Evolutionary conservation across 78 protist species (phyloP).

Genomic region (Speleostelium caveatum): DNA sequence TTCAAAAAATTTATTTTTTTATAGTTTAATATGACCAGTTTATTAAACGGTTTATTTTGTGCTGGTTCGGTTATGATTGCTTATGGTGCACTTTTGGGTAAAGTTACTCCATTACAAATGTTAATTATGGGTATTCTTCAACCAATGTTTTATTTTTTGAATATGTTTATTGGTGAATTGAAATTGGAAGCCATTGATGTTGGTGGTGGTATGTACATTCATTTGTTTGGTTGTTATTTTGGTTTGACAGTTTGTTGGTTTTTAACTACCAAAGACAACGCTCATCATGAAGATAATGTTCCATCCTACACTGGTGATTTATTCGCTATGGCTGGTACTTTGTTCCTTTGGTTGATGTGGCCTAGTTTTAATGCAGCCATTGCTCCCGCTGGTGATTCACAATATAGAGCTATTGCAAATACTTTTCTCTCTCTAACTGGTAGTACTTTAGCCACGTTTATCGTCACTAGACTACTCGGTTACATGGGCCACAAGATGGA

Average conservation of each 20-base stretch:
- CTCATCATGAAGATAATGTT: slow-evolving; percentile 9
- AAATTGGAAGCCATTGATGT: slow-evolving; percentile 79
- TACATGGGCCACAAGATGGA: slow-evolving; percentile 53
- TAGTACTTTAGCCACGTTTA: slow-evolving; percentile 68
- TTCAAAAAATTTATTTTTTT: too few relatives aligned
- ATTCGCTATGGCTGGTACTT: slow-evolving; percentile 92
- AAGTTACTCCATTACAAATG: slow-evolving; percentile 88
- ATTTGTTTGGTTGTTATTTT: slow-evolving; percentile 94
- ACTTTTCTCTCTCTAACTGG: slow-evolving; percentile 64
- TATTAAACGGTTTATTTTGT: slow-evolving; percentile 73
- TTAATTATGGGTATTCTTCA: slow-evolving; percentile 86
- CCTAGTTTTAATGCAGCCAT: slow-evolving; percentile 96
- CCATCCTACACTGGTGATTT: slow-evolving; percentile 82
- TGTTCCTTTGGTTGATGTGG: slow-evolving; percentile 92
- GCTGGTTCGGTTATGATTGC: slow-evolving; percentile 96
- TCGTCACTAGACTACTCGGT: slow-evolving; percentile 35
- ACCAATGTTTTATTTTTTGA: slow-evolving; percentile 83
- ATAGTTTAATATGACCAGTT: slow-evolving; percentile 51
- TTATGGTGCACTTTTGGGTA: slow-evolving; percentile 95
- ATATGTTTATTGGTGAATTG: slow-evolving; percentile 74
- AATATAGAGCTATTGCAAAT: slow-evolving; percentile 77
- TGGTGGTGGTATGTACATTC: slow-evolving; percentile 96
- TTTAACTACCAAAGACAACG: slow-evolving; percentile 18
- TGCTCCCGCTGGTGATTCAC: slow-evolving; percentile 65
- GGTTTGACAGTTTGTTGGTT: slow-evolving; percentile 88